Evolutionary conservation across 2,329 filamentous ascomycete species (phyloP).

Genomic region (Byssochlamys sp.): DNA sequence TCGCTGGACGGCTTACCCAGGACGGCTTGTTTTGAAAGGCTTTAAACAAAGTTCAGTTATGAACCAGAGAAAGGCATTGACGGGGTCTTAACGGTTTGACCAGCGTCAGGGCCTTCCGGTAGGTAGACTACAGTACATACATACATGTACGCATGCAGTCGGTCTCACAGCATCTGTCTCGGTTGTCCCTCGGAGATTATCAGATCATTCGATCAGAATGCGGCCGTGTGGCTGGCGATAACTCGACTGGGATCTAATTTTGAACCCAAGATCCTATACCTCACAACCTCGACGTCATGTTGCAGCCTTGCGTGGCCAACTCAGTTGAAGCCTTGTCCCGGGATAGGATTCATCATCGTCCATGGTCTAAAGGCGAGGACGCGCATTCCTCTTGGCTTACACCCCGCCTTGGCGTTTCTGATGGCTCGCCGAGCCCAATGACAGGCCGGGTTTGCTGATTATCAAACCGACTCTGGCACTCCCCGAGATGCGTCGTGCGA

Average conservation of each 20-base stretch:
- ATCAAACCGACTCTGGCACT: not conserved
- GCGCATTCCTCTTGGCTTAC: not conserved
- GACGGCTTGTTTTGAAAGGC: not conserved
- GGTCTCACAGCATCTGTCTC: not conserved
- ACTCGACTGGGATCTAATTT: not conserved
- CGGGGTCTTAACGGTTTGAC: not conserved
- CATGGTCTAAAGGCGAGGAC: not conserved
- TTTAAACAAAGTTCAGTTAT: not conserved
- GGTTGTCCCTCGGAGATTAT: not conserved
- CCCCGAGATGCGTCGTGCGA: not conserved
- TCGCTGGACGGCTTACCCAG: not conserved
- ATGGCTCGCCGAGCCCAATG: not conserved
- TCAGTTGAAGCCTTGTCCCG: not conserved
- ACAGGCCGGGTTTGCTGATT: not conserved
- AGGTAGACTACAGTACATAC: too few relatives aligned
- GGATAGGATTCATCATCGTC: not conserved
- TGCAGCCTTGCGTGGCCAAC: not conserved
- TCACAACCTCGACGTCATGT: not conserved
- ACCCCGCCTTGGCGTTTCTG: not conserved
- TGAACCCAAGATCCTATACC: not conserved
- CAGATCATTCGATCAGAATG: not conserved
- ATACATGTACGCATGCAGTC: not conserved
- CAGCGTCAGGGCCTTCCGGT: not conserved
- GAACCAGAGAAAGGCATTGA: not conserved
- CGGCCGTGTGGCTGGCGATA: not conserved